Evolutionary conservation across 2,329 filamentous ascomycete genomes (phyloP), one percentile per base, ranked within the genome.

Genomic region (Macrophomina phaseolina): DNA sequence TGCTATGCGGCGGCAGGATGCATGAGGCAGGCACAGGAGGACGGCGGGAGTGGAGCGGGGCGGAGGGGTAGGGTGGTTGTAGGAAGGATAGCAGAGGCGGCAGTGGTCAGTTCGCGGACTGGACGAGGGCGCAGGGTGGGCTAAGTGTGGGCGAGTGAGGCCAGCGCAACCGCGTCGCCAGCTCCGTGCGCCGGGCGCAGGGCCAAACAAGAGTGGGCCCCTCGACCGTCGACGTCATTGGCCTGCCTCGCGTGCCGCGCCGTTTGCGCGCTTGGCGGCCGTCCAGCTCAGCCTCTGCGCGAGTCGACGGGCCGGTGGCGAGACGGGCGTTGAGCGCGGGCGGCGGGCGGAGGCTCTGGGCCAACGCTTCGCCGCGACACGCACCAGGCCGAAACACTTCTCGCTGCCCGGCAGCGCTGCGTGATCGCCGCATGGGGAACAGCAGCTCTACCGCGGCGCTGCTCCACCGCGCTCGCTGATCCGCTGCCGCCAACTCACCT

Each of bases 341-440:
- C 12, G 8, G 52, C 52, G 52, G 23, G 51, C 46, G 9, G 11
- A 4, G 30, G 32, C 45, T 36, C 40, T 62, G 7, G 32, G n/a
- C 58, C 58, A 48, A 48, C 46, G 42, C 23, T 38, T 62, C 38
- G 23, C 34, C 49, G 45, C 58, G 30, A 38, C 58, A 12, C 42
- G 42, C 30, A 30, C 58, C 30, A 8, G 36, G 8, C 30, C 58
- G 58, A 62, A 62, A 62, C 58, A 38, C 58, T 38, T 30, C 32
- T 7, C 52, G 9, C 16, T 38, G 53, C 56, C 49, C 49, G 32
- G 49, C 56, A 48, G 18, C 58, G 58, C 58, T 62, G 42, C 45
- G 45, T 62, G 58, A 62, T 62, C 58, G 58, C 12, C 58, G 58
- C 42, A 49, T 62, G 58, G 58, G 58, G 42, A 62, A 38, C 18